Evolutionary conservation across 257 asterid species (phyloP).

Genomic region (Echium plantagineum): DNA sequence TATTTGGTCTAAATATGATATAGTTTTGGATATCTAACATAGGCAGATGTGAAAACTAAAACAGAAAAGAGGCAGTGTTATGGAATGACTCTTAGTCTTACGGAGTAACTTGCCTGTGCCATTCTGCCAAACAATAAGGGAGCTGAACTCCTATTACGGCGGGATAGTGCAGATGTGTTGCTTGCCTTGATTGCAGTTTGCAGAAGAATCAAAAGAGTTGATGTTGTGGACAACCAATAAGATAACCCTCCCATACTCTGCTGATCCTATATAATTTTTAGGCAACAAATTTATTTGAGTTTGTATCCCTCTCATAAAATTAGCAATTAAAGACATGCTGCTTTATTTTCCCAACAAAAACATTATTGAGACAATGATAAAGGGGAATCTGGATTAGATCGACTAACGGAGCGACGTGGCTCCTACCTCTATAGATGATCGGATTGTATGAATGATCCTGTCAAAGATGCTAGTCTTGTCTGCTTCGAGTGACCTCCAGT

Average conservation of each 20-base stretch:
- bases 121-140: constrained; percentile 67
- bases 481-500: constrained; percentile 93
- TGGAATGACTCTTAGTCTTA: constrained; percentile 1
- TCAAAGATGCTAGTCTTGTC: constrained; percentile 75
- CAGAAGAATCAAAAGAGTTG: constrained; percentile 72
- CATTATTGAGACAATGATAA: not conserved
- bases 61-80: not conserved
- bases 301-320: not conserved
- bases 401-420: too few relatives aligned
- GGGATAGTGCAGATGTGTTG: constrained; percentile 42
- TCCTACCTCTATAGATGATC: constrained; percentile 72
- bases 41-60: not conserved
- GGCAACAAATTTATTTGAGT: not conserved
- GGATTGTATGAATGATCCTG: constrained; percentile 73
- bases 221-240: constrained; percentile 81
- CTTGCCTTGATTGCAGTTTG: constrained; percentile 83
- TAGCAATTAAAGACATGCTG: too few relatives aligned
- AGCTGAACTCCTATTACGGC: constrained; percentile 67
- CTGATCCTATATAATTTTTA: constrained; percentile 35
- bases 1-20: not conserved
- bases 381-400: too few relatives aligned
- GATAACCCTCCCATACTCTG: constrained; percentile 56
- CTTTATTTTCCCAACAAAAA: not conserved
- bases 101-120: constrained; percentile 57
- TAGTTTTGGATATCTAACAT: not conserved